Conservation (phyloP, 192 early-diverging fungal genomes). For the Umbelopsis isabellina region DNA sequence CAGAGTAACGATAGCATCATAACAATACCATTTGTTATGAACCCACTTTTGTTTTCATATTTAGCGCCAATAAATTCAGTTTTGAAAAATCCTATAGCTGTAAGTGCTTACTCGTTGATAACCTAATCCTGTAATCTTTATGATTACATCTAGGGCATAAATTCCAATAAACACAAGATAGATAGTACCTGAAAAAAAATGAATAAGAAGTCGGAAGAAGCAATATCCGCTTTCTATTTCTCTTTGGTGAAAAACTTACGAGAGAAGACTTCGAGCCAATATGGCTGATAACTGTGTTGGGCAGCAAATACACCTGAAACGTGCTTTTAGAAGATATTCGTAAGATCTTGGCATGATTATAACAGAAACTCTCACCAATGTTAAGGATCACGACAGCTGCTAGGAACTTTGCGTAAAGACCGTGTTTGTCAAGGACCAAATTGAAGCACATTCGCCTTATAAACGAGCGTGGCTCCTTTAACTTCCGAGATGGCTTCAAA, state of each 20-base stretch:
- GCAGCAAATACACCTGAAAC: slow-evolving; percentile 24
- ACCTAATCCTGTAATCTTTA: slow-evolving; percentile 19
- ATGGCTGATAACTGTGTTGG: slow-evolving; percentile 12
- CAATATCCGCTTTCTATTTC: background rate
- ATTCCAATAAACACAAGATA: slow-evolving; percentile 17
- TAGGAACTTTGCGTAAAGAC: slow-evolving; percentile 11
- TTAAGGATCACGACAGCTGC: slow-evolving; percentile 14
- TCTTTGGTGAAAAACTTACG: slow-evolving; percentile 3
- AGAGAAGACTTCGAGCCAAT: slow-evolving; percentile 22
- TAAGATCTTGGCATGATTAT: too few relatives aligned
- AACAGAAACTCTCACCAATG: slow-evolving; percentile 1
- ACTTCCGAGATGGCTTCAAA: slow-evolving; percentile 22
- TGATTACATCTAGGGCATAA: slow-evolving; percentile 12
- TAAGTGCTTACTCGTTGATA: slow-evolving; percentile 4
- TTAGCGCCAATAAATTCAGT: background rate
- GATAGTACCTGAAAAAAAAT: background rate
- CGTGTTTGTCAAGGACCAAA: slow-evolving; percentile 17
- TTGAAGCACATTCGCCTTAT: slow-evolving; percentile 23
- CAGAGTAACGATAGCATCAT: slow-evolving; percentile 12
- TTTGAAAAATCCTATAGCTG: background rate
- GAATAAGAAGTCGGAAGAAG: background rate
- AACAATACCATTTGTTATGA: slow-evolving; percentile 24
- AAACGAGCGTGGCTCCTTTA: background rate
- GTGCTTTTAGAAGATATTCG: background rate
- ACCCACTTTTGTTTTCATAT: slow-evolving; percentile 2